Conservation (phyloP, 225 moss, liverwort and hornwort genomes). For the Bryum argenteum region DNA sequence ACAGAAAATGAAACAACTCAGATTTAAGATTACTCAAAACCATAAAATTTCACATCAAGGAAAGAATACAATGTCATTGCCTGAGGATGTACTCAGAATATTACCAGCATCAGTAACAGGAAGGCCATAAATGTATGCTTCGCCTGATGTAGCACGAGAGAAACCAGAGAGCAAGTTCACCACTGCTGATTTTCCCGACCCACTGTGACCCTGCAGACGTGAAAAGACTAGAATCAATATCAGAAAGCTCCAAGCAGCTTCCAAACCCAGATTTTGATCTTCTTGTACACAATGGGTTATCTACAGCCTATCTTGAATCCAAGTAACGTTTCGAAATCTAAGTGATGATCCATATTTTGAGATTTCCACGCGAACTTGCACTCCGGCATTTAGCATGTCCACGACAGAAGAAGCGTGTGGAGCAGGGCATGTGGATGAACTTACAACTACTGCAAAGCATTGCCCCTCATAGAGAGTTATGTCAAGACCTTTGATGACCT, state of each 20-base stretch:
- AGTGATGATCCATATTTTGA: conserved; percentile 20
- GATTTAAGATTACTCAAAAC: conserved; percentile 15
- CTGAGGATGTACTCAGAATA: not conserved
- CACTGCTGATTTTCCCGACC: conserved; percentile 82
- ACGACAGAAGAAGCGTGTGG: conserved; percentile 25
- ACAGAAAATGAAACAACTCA: conserved; percentile 17
- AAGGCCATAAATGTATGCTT: conserved; percentile 85
- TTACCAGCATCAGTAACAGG: conserved; percentile 88
- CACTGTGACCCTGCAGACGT: conserved; percentile 76
- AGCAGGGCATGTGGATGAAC: conserved; percentile 34
- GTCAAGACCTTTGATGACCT: conserved; percentile 79
- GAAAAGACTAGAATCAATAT: conserved; percentile 22
- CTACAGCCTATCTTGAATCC: conserved; percentile 5
- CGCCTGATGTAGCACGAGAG: conserved; percentile 83
- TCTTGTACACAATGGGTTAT: conserved; percentile 17
- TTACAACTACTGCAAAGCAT: conserved; percentile 87
- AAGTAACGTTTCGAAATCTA: conserved; percentile 12
- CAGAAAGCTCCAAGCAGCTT: conserved; percentile 8
- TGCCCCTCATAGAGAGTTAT: conserved; percentile 82
- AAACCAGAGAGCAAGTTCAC: conserved; percentile 79
- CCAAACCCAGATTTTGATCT: conserved; percentile 23
- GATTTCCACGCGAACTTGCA: conserved; percentile 18
- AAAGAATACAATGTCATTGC: not conserved
- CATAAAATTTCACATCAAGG: not conserved
- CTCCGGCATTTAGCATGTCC: conserved; percentile 15